These are phyloP conservation scores for Lathyrus oleraceus DNA, from an alignment of 306 rosid genomes.

Conservation along the genomic window DNA sequence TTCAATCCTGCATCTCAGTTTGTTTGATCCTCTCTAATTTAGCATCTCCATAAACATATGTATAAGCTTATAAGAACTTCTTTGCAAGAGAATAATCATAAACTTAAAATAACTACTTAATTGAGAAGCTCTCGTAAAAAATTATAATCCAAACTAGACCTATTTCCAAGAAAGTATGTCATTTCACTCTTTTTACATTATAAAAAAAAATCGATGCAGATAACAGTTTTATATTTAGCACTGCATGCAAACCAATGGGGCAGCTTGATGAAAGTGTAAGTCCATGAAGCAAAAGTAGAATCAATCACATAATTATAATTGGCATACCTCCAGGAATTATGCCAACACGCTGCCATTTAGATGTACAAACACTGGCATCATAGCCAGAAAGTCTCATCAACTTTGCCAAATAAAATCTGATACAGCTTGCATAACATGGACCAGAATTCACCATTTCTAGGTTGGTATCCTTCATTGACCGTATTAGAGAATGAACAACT, in stretches of 20 bases:
- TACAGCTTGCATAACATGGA: slow-evolving; percentile 81
- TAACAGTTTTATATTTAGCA: slow-evolving; percentile 5
- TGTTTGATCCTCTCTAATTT: neutral
- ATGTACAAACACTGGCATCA: slow-evolving; percentile 83
- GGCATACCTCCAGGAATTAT: slow-evolving; percentile 95
- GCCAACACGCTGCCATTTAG: slow-evolving; percentile 89
- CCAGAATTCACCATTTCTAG: slow-evolving; percentile 58
- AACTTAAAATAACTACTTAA: neutral
- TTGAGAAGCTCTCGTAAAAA: neutral
- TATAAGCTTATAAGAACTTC: neutral
- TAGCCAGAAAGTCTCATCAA: slow-evolving; percentile 76
- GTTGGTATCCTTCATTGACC: slow-evolving; percentile 62
- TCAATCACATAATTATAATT: slow-evolving; percentile 1
- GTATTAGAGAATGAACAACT: slow-evolving; percentile 67
- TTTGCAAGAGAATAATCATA: neutral
- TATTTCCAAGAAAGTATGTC: neutral
- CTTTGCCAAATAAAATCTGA: slow-evolving; percentile 79
- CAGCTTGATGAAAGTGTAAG: no score
- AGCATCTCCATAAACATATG: neutral
- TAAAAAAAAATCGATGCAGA: slow-evolving; percentile 16
- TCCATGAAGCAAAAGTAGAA: neutral
- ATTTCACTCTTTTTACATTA: slow-evolving; percentile 25
- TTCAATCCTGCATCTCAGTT: neutral
- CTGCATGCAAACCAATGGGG: neutral
- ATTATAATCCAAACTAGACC: neutral